phyloP scores from a whole-genome alignment of 2,329 filamentous ascomycete genomes.

The Zelopaecilomyces penicillatus region DNA sequence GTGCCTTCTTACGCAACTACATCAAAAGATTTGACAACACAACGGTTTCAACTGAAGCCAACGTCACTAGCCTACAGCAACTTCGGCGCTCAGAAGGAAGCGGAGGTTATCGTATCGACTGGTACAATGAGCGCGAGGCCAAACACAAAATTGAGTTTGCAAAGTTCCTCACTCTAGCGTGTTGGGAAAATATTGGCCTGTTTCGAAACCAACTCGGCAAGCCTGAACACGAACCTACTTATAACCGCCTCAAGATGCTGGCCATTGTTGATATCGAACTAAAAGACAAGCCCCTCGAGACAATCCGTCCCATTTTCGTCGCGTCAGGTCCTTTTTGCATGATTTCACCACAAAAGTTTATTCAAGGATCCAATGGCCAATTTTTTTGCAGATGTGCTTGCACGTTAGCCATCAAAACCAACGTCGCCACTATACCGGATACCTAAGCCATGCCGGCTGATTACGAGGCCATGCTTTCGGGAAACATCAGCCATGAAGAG shows the following conservation, averaged over 20 bases:
- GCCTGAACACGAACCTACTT: not conserved
- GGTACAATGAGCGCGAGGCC: not conserved
- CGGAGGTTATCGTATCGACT: not conserved
- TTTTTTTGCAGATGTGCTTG: slow-evolving; percentile 1
- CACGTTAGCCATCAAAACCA: slow-evolving; percentile 4
- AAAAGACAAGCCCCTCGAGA: not conserved
- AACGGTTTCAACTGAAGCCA: not conserved
- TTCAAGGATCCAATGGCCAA: not conserved
- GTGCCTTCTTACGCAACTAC: not conserved
- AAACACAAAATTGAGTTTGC: not conserved
- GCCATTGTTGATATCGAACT: not conserved
- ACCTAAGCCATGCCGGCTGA: not conserved
- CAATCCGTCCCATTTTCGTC: slow-evolving; percentile 3
- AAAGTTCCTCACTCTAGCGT: slow-evolving; percentile 1
- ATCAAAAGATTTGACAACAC: slow-evolving; percentile 1
- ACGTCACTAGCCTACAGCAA: not conserved
- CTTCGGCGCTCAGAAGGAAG: not conserved
- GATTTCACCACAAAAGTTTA: not conserved
- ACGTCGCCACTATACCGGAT: not conserved
- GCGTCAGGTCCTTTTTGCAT: slow-evolving; percentile 4
- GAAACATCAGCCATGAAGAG: not conserved
- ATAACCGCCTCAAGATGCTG: slow-evolving; percentile 5
- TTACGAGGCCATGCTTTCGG: not conserved
- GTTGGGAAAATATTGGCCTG: slow-evolving; percentile 1
- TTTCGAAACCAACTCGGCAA: slow-evolving; percentile 1